Evolutionary conservation across 2,329 filamentous ascomycete genomes (phyloP), one percentile per base, ranked within the genome.

Genomic region (Pseudogymnoascus sp.): DNA sequence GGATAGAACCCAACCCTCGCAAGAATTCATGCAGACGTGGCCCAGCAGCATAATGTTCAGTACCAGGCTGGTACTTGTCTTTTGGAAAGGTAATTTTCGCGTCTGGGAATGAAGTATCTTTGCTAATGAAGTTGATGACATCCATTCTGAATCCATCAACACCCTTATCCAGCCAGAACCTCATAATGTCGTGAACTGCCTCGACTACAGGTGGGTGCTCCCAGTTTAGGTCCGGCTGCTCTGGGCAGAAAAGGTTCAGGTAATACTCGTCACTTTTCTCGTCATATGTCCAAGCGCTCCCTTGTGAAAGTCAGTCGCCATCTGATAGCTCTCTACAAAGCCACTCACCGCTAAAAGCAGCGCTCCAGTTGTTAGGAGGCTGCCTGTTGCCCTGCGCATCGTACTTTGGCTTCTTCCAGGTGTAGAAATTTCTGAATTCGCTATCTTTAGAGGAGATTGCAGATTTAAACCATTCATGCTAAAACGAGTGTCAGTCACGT

Each of bases 161-260:
- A 2, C 89, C 89, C 33, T 83, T 82, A 57, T 89, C 77, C 0
- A 94, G 81, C 90, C 90, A 94, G 71, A 92, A 94, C 30, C 82
- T 81, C 82, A 92, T 88, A 4, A 87, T 80, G 35, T 86, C 79
- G 71, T 91, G 88, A 6, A 92, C 85, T 1, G 88, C 89, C 50
- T 82, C 75, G 14, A 89, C 81, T 0, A 88, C 83, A 8, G 81
- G 83, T 0, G 79, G 78, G 62, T 87, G 88, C 69, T 92, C 88
- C 89, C 89, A 94, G 74, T 94, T 94, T n/a, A 94, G 78, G 67
- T 94, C 90, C 0, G 90, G 90, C 71, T 93, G 90, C 65, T 89
- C 84, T 4, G 81, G 81, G 6, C 86, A 85, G 71, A 90, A 95
- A 9, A 94, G 79, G 64, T 88, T 85, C 0, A 92, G 81, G 68